Base-by-base conservation (phyloP, 805 yeast species). In the Lipomyces yamadae region DNA sequence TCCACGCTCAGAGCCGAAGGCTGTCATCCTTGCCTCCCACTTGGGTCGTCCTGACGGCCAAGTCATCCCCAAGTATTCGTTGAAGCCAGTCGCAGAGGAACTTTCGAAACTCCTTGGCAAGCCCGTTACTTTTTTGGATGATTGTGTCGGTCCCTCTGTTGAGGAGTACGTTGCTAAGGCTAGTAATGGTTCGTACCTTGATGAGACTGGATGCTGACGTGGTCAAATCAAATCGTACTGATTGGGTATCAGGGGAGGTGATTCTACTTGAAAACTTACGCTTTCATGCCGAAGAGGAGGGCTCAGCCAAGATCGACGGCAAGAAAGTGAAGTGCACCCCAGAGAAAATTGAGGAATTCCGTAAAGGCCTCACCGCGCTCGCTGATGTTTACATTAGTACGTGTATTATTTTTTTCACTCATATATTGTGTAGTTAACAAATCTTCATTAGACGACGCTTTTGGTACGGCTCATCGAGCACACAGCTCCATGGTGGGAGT, bases 391-490 rank as follows among this genome's bases (percentile, higher is more conserved):
- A 95, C 85, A 87, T 95, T 80, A 80, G 66, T 63, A 63, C 32
- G 69, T 60, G 13, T 7, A 0, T 33, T 35, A 18, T 2, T 32
- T 52, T 34, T 11, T n/a, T 24, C 55, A 7, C 15, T 11, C 4
- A 42, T 13, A 11, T 32, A 18, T 7, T 10, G 45, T 30, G 33
- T 24, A 24, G 37, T 24, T 56, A 15, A 29, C 50, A n/a, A n/a
- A n/a, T 29, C 15, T 56, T 33, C 13, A 48, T n/a, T 11, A 63
- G 66, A 95, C 84, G 99, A 95, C 81, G 98, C 98, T 67, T 95
- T 95, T 78, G 99, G 99, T 81, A 95, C 99, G 72, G 98, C 98
- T 66, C 99, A 95, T 90, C 92, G 99, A 86, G 99, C 99, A 72
- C 99, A 95, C 86, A 92, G 98, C 64, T 95, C 99, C 59, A 94